Evolutionary conservation across 2,329 filamentous ascomycete species (phyloP).

Genomic region (Colletotrichum sp.): DNA sequence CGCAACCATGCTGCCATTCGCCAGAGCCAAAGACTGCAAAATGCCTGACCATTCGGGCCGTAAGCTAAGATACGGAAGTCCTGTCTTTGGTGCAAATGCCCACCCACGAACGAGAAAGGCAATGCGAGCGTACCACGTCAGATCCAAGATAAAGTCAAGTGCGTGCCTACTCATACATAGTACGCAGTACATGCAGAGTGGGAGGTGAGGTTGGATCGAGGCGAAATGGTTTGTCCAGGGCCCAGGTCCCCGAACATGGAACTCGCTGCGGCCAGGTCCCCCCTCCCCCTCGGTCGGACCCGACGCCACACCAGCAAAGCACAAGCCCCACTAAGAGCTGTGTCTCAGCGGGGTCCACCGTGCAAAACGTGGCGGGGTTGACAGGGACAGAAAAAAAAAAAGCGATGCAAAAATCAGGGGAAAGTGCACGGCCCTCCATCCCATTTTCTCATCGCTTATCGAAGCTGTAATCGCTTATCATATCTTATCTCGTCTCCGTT

Average conservation of each 20-base stretch:
- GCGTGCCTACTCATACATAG: background rate
- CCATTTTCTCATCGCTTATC: background rate
- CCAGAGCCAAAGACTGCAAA: background rate
- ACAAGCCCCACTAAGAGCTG: constrained; percentile 1
- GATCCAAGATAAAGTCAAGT: background rate
- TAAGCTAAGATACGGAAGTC: background rate
- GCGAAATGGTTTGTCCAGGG: background rate
- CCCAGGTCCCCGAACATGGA: background rate
- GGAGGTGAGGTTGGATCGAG: constrained; percentile 4
- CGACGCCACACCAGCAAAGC: background rate
- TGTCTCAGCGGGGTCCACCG: constrained; percentile 9
- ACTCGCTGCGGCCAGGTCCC: background rate
- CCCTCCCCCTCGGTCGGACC: background rate
- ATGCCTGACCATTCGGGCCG: background rate
- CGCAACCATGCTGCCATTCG: background rate
- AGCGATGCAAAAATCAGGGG: background rate
- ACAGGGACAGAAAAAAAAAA: background rate
- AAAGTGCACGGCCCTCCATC: background rate
- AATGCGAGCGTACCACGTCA: background rate
- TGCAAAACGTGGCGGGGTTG: constrained; percentile 7
- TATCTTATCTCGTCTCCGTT: constrained; percentile 3
- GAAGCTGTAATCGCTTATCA: background rate
- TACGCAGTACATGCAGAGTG: background rate
- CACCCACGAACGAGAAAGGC: background rate
- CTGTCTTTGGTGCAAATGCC: background rate